Evolutionary conservation across 2,329 filamentous ascomycete species (phyloP).

Genomic region (Thielaviopsis populi): DNA sequence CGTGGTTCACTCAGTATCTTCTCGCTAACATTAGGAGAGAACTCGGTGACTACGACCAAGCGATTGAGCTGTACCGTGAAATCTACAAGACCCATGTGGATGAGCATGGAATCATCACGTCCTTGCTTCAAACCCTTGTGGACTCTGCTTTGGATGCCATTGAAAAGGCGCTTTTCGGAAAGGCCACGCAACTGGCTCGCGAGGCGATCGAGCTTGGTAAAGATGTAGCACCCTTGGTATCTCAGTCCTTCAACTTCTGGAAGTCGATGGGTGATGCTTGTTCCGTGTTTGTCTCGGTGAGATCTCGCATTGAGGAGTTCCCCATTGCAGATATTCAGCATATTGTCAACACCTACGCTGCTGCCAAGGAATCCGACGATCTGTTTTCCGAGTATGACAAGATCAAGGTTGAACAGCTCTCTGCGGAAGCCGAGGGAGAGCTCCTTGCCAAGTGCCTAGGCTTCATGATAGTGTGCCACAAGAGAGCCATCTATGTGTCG

Average conservation of each 20-base stretch:
- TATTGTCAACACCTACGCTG: slow-evolving; percentile 41
- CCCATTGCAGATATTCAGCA: slow-evolving; percentile 41
- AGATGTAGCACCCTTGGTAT: slow-evolving; percentile 42
- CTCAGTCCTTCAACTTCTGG: slow-evolving; percentile 84
- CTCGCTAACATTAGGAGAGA: slow-evolving; percentile 88
- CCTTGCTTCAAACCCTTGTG: slow-evolving; percentile 73
- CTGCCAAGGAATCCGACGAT: slow-evolving; percentile 31
- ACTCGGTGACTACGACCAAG: slow-evolving; percentile 75
- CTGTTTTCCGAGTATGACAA: slow-evolving; percentile 54
- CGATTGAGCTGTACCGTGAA: slow-evolving; percentile 58
- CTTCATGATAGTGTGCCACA: slow-evolving; percentile 69
- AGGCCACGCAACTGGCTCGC: slow-evolving; percentile 55
- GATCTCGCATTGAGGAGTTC: slow-evolving; percentile 45
- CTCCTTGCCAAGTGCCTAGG: slow-evolving; percentile 47
- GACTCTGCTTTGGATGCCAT: slow-evolving; percentile 66
- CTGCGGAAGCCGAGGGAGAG: slow-evolving; percentile 22
- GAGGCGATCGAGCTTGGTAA: slow-evolving; percentile 55
- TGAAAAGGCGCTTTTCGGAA: slow-evolving; percentile 74
- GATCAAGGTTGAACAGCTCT: slow-evolving; percentile 32
- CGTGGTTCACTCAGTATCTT: slow-evolving; percentile 96
- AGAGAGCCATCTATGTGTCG: slow-evolving; percentile 63
- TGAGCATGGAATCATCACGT: slow-evolving; percentile 78
- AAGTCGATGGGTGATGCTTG: slow-evolving; percentile 82
- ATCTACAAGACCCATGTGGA: slow-evolving; percentile 53
- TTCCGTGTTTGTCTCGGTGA: slow-evolving; percentile 66